These are phyloP conservation scores for Arctostaphylos glauca DNA, from an alignment of 148 eudicot species.

Conservation along the genomic window DNA sequence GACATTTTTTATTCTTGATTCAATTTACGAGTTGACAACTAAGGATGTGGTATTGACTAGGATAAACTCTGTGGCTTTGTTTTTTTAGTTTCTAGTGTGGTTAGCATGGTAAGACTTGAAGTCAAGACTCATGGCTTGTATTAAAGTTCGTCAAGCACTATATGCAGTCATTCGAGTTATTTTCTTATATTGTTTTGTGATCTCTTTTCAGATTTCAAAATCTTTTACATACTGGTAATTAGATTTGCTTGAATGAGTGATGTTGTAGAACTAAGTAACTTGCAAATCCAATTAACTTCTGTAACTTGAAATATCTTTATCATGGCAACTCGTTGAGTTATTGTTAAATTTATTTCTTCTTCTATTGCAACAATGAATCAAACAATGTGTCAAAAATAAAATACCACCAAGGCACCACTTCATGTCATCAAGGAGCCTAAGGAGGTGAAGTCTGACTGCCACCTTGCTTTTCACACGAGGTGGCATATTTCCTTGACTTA, in stretches of 20 bases:
- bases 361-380: background rate
- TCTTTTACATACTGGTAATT: background rate
- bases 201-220: background rate
- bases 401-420: background rate
- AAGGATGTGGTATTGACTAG: background rate
- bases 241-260: background rate
- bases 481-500: background rate
- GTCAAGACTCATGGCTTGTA: background rate
- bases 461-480: background rate
- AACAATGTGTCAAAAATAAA: background rate
- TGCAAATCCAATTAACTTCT: no score
- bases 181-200: background rate
- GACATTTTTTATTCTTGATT: no score
- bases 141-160: background rate
- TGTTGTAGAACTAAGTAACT: background rate
- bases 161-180: background rate
- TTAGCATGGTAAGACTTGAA: background rate
- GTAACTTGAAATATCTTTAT: no score
- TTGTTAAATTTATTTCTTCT: background rate
- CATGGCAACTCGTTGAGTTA: background rate
- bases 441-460: slow-evolving; percentile 2
- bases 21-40: no score
- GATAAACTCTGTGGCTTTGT: background rate
- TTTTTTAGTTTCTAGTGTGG: background rate
- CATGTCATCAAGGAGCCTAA: background rate